phyloP scores from a whole-genome alignment of 805 yeast species.

The Starmera quercuum region DNA sequence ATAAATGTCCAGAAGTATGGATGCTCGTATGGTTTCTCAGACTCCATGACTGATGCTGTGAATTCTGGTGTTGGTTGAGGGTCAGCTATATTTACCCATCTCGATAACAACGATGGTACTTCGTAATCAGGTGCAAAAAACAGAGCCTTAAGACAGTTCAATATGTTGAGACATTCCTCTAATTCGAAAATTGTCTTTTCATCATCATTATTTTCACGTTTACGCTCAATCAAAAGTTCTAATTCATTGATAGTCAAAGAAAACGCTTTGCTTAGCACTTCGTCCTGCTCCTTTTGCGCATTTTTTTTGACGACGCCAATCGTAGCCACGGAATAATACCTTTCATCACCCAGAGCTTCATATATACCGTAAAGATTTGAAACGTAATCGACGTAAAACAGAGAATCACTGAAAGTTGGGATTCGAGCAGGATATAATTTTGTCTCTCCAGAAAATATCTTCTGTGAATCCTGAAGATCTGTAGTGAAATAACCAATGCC shows the following conservation, averaged over 20 bases:
- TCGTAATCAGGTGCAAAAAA: slow-evolving; percentile 31
- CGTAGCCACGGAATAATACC: slow-evolving; percentile 31
- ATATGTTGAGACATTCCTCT: slow-evolving; percentile 41
- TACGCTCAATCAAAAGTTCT: slow-evolving; percentile 23
- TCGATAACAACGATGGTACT: slow-evolving; percentile 33
- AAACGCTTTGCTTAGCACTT: slow-evolving; percentile 28
- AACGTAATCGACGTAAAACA: slow-evolving; percentile 38
- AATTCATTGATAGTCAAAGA: slow-evolving; percentile 25
- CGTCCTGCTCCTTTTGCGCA: slow-evolving; percentile 26
- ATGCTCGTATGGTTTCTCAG: slow-evolving; percentile 38
- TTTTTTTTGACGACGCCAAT: slow-evolving; percentile 29
- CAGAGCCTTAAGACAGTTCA: slow-evolving; percentile 52
- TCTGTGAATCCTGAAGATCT: slow-evolving; percentile 6
- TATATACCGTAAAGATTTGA: slow-evolving; percentile 44
- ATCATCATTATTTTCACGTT: slow-evolving; percentile 22
- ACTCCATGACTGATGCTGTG: slow-evolving; percentile 35
- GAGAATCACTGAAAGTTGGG: slow-evolving; percentile 32
- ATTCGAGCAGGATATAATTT: slow-evolving; percentile 33
- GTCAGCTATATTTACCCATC: slow-evolving; percentile 67
- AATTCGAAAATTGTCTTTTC: slow-evolving; percentile 26
- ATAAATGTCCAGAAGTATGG: slow-evolving; percentile 57
- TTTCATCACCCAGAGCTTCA: slow-evolving; percentile 40
- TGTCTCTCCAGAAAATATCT: slow-evolving; percentile 30
- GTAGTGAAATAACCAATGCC: slow-evolving; percentile 32
- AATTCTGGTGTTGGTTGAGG: slow-evolving; percentile 53